phyloP scores from a whole-genome alignment of 2,329 filamentous ascomycete genomes.

The Mycosphaerella sp. region DNA sequence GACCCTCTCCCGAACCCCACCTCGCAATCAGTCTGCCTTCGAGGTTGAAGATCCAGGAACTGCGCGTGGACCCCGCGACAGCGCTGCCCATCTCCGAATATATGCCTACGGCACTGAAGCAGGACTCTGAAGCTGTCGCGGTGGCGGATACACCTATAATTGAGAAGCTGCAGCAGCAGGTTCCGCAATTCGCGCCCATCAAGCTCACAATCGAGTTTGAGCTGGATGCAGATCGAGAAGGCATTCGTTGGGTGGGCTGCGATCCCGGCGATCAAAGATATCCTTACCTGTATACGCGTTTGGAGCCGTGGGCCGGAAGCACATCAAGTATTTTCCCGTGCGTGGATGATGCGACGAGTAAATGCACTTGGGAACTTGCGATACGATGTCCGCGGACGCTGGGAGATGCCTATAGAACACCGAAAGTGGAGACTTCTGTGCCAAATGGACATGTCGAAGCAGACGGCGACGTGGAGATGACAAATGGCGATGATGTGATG shows the following conservation, averaged over 20 bases:
- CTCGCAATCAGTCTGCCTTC: conserved; percentile 55
- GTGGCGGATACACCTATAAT: conserved; percentile 28
- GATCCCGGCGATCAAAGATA: conserved; percentile 74
- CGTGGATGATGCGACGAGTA: conserved; percentile 74
- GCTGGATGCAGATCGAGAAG: conserved; percentile 71
- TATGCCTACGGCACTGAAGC: conserved; percentile 35
- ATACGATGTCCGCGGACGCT: conserved; percentile 81
- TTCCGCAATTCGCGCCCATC: conserved; percentile 52
- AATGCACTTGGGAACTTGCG: conserved; percentile 81
- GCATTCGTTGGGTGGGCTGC: conserved; percentile 84
- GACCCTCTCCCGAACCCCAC: conserved; percentile 50
- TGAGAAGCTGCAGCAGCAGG: conserved; percentile 26
- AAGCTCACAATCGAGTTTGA: conserved; percentile 69
- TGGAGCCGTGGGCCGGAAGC: conserved; percentile 69
- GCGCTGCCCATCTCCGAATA: conserved; percentile 37
- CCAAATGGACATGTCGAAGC: conserved; percentile 36
- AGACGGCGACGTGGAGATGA: conserved; percentile 35
- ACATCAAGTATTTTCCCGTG: conserved; percentile 89
- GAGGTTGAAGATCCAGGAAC: conserved; percentile 55
- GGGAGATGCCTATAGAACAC: conserved; percentile 59
- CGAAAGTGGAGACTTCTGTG: conserved; percentile 27
- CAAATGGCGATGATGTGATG: conserved; percentile 30
- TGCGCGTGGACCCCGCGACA: conserved; percentile 42
- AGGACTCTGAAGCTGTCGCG: conserved; percentile 33
- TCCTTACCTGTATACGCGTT: conserved; percentile 85